A percentile compares a stretch with the other conserved stretches of the same genome.
Conservation (phyloP, 371 early-diverging fungal species). For the Mortierella sp. region DNA sequence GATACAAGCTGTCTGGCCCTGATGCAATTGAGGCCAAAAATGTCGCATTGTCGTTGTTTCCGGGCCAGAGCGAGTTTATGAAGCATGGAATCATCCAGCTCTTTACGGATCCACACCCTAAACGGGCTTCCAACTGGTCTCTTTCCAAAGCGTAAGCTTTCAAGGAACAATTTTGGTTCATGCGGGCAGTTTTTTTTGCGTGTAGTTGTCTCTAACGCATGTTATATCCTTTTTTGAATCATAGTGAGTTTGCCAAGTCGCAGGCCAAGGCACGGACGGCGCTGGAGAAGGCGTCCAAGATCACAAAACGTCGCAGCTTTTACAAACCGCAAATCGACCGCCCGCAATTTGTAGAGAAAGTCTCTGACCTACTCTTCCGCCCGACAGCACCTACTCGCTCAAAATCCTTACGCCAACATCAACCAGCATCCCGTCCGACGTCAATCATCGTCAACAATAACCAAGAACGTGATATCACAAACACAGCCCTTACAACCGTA, state of each 20-base stretch:
- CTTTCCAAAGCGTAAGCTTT: constrained; percentile 35
- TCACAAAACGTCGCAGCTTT: constrained; percentile 42
- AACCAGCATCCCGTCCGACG: constrained; percentile 30
- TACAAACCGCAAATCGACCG: constrained; percentile 46
- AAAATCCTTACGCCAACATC: constrained; percentile 40
- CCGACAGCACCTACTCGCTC: constrained; percentile 47
- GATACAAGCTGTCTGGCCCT: constrained; percentile 79
- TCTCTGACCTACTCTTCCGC: constrained; percentile 52
- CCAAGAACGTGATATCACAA: constrained; percentile 29
- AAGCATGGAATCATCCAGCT: constrained; percentile 84
- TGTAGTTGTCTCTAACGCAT: not conserved
- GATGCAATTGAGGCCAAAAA: constrained; percentile 85
- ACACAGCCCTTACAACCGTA: constrained; percentile 6
- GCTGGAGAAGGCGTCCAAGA: constrained; percentile 45
- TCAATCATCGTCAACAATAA: constrained; percentile 26
- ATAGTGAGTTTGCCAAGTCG: constrained; percentile 37
- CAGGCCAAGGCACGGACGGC: constrained; percentile 26
- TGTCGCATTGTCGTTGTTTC: constrained; percentile 73
- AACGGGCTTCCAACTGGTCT: constrained; percentile 50
- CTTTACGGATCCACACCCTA: constrained; percentile 82
- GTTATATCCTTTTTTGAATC: not conserved
- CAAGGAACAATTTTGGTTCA: not conserved
- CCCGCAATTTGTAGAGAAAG: constrained; percentile 53
- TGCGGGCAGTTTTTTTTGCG: not conserved
- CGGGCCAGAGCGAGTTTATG: constrained; percentile 78